These are phyloP conservation scores for Penicillium hesseltinei DNA, from an alignment of 2,329 filamentous ascomycete species.

Conservation along the genomic window DNA sequence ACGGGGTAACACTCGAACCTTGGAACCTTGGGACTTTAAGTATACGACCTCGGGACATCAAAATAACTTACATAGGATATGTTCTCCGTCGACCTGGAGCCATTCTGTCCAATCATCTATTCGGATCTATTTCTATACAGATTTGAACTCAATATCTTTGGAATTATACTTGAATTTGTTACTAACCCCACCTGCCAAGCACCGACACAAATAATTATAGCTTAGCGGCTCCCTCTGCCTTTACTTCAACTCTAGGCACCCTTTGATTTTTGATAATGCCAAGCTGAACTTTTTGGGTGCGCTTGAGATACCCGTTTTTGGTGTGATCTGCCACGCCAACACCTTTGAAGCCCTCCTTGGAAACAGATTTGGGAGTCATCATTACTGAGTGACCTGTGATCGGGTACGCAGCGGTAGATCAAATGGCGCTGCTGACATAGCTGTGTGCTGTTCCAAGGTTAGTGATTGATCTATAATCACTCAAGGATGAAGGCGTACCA, in stretches of 20 bases:
- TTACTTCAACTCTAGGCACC: not conserved
- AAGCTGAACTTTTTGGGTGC: not conserved
- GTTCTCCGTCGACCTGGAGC: not conserved
- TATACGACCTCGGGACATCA: not conserved
- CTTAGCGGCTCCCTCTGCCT: not conserved
- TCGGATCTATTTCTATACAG: not conserved
- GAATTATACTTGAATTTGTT: not conserved
- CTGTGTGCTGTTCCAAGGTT: not conserved
- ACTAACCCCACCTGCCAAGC: not conserved
- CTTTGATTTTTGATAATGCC: not conserved
- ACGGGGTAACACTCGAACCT: not conserved
- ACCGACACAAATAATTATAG: not conserved
- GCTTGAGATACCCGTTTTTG: not conserved
- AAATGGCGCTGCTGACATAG: slow-evolving; percentile 20
- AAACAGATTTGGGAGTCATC: not conserved
- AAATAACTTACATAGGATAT: too few species aligned
- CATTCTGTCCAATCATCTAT: not conserved
- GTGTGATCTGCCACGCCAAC: not conserved
- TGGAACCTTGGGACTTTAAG: not conserved
- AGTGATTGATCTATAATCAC: not conserved
- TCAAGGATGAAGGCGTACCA: not conserved
- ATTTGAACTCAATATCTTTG: not conserved
- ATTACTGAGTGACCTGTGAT: not conserved
- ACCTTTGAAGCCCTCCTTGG: not conserved
- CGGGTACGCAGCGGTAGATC: too few species aligned